Evolutionary conservation across 257 asterid genomes (phyloP).

Genomic region (Petrea volubilis): DNA sequence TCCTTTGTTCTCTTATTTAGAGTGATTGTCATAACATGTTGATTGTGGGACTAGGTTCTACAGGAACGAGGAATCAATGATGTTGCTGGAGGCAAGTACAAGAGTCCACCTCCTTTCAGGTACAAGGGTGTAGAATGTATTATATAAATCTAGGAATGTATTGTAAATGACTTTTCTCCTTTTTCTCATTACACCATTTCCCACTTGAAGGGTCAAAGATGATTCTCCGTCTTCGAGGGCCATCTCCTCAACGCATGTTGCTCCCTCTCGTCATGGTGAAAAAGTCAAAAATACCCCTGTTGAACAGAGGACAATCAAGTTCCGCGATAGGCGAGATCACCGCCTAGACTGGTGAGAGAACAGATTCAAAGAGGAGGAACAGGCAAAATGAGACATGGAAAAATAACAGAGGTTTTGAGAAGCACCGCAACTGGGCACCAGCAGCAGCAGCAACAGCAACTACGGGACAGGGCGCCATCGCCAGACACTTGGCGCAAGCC

Average conservation of each 20-base stretch:
- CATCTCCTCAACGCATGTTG: conserved; percentile 35
- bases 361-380: conserved; percentile 59
- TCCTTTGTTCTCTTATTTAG: conserved; percentile 1
- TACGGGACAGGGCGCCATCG: conserved; percentile 76
- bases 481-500: conserved; percentile 97
- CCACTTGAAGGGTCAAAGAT: conserved; percentile 54
- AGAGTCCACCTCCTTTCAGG: conserved; percentile 57
- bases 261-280: conserved; percentile 41
- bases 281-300: conserved; percentile 39
- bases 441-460: conserved; percentile 40
- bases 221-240: conserved; percentile 45
- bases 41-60: conserved; percentile 53
- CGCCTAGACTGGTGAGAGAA: conserved; percentile 52
- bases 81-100: conserved; percentile 44
- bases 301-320: conserved; percentile 47
- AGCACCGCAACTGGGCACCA: conserved; percentile 52
- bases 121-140: no score
- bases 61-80: conserved; percentile 70
- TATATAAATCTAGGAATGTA: no score
- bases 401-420: conserved; percentile 53
- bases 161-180: no score
- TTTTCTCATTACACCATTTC: no score
- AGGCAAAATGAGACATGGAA: conserved; percentile 63
- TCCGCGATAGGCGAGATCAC: conserved; percentile 63
- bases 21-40: background rate